A percentile compares a stretch with the other conserved stretches of the same genome.
Evolutionary conservation across 106 monocot species (phyloP).

Genomic region (Alisma plantagoaquatica): DNA sequence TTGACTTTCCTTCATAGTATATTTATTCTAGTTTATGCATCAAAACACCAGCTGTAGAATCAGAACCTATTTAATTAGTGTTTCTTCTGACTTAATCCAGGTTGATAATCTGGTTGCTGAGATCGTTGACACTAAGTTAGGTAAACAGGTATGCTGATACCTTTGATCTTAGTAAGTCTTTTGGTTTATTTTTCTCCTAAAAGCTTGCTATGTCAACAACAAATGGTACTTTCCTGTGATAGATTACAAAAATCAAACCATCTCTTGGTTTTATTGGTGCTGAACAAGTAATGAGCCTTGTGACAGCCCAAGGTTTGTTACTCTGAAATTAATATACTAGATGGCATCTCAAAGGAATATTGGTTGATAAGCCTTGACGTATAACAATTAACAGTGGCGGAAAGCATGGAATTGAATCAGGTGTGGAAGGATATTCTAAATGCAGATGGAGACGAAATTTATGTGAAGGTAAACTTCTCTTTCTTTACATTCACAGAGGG

Average conservation of each 20-base stretch:
- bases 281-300: conserved; percentile 98
- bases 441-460: conserved; percentile 93
- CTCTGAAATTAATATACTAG: not conserved
- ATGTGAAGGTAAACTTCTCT: conserved; percentile 54
- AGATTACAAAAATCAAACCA: conserved; percentile 86
- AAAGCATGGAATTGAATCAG: conserved; percentile 60
- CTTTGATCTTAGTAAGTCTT: too few species aligned
- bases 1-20: too few species aligned
- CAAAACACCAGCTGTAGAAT: too few species aligned
- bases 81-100: conserved; percentile 34
- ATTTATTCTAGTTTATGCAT: too few species aligned
- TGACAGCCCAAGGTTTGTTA: conserved; percentile 86
- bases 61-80: too few species aligned
- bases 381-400: conserved; percentile 70
- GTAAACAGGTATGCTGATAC: conserved; percentile 96
- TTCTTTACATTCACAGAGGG: too few species aligned
- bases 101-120: conserved; percentile 84
- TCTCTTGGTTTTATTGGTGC: conserved; percentile 82
- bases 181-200: not conserved
- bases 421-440: conserved; percentile 93
- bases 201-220: not conserved
- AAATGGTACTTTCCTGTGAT: not conserved
- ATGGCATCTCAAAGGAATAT: too few species aligned
- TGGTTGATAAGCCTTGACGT: too few species aligned
- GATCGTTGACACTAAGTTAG: conserved; percentile 82